Percentiles rank a stretch among this genome's conserved stretches.
Conservation (phyloP, 2,329 filamentous ascomycete species). For the Zymoseptoria tritici region DNA sequence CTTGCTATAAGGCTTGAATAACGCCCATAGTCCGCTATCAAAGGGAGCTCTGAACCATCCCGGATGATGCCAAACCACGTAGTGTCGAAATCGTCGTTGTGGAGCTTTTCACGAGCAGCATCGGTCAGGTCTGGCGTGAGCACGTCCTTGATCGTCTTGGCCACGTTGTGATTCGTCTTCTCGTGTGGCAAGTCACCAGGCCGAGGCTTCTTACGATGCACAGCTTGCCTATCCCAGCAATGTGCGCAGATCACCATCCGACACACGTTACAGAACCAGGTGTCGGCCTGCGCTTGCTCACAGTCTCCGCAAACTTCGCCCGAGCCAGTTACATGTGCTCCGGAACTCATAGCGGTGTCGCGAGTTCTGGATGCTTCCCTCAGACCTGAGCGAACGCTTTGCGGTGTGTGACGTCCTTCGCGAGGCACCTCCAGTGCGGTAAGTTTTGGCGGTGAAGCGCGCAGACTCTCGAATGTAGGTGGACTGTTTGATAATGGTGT, state of each 20-base stretch:
- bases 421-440: background rate
- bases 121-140: conserved; percentile 2
- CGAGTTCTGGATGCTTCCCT: background rate
- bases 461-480: background rate
- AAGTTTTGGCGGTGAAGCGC: background rate
- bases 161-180: conserved; percentile 3
- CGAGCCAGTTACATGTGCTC: background rate
- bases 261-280: conserved; percentile 4
- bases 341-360: background rate
- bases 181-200: conserved; percentile 2
- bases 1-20: conserved; percentile 34
- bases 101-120: conserved; percentile 11
- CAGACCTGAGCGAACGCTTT: too few species aligned
- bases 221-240: conserved; percentile 1
- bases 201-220: background rate
- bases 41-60: conserved; percentile 14
- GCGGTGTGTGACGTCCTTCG: too few species aligned
- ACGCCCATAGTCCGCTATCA: conserved; percentile 34
- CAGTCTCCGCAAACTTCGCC: conserved; percentile 1
- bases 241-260: conserved; percentile 1
- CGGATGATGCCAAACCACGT: conserved; percentile 29
- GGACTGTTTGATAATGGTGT: too few species aligned
- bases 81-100: conserved; percentile 23
- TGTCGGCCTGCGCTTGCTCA: background rate
- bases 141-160: conserved; percentile 5